phyloP scores from a whole-genome alignment of 257 asterid genomes.

The Nicotiana tabacum region DNA sequence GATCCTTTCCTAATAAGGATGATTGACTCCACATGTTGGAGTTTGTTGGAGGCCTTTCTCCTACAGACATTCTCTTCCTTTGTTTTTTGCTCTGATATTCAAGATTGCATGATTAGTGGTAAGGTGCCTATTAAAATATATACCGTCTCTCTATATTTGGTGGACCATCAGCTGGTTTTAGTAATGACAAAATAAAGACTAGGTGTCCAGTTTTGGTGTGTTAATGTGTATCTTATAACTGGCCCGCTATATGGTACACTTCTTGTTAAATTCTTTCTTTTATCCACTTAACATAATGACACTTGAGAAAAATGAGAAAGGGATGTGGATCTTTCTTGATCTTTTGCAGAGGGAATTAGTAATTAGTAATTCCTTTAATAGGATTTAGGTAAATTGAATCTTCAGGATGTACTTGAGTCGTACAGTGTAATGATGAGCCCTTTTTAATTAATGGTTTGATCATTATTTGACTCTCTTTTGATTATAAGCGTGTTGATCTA shows the following conservation, averaged over 20 bases:
- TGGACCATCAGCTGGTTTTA: neutral
- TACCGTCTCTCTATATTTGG: neutral
- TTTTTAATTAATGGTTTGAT: neutral
- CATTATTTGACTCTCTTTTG: neutral
- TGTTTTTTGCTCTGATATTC: neutral
- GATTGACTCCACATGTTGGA: neutral
- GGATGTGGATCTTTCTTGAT: neutral
- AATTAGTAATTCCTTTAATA: neutral
- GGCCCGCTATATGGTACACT: slow-evolving; percentile 5
- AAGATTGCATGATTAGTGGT: neutral
- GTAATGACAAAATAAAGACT: slow-evolving; percentile 4
- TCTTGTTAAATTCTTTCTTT: neutral
- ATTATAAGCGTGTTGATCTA: neutral
- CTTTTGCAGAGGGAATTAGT: neutral
- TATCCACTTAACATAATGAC: neutral
- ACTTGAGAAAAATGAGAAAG: neutral
- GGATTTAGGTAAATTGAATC: neutral
- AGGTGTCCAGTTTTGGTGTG: neutral
- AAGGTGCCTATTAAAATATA: neutral
- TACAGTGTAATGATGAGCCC: neutral
- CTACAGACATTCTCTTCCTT: neutral
- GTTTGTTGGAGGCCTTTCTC: neutral
- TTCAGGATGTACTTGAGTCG: neutral
- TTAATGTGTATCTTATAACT: neutral
- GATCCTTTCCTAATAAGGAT: neutral